Evolutionary conservation across 2,329 filamentous ascomycete genomes (phyloP), one percentile per base, ranked within the genome.

Genomic region (Aspergillus carbonarius): DNA sequence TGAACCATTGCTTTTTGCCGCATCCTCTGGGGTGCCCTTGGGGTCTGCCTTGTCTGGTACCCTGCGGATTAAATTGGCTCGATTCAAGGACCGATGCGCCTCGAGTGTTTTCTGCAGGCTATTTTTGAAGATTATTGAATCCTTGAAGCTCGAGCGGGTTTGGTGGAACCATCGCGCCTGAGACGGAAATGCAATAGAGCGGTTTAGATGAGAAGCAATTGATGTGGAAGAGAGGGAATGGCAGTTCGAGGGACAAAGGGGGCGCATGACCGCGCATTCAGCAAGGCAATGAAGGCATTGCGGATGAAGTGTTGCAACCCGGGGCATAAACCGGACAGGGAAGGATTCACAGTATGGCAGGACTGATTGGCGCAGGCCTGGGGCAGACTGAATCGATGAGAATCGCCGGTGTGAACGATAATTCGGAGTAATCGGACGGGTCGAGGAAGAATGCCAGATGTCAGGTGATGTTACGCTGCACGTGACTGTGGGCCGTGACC

Each of bases 81-180:
- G 70, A 61, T 79, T 79, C 10, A 67, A 66, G 12, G 63, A 62
- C 40, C 77, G 75, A 62, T 79, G 77, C 23, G 75, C 76, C 55
- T 76, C 72, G 32, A 79, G 68, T 5, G 77, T 79, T 56, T 71
- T 72, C 30, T 63, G 62, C 20, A 78, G 70, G 53, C 72, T 76
- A 50, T 71, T 67, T 27, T 67, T 63, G 55, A 72, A 65, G 32
- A 77, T 65, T 32, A 68, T 61, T 13, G 62, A 47, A 27, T 67
- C 59, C 27, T 69, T 67, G 20, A 49, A 23, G 13, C 20, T 46
- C 3, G 55, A 15, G 25, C 37, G 17, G n/a, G 60, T 51, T 54
- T 60, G 40, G 55, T 62, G 63, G 37, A 67, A 56, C 8, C 27
- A 48, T 30, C 44, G 44, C 15, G 44, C 25, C 25, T 30, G 27